Evolutionary conservation across 169 alveolate species (phyloP).

Genomic region (Perkinsus olseni): DNA sequence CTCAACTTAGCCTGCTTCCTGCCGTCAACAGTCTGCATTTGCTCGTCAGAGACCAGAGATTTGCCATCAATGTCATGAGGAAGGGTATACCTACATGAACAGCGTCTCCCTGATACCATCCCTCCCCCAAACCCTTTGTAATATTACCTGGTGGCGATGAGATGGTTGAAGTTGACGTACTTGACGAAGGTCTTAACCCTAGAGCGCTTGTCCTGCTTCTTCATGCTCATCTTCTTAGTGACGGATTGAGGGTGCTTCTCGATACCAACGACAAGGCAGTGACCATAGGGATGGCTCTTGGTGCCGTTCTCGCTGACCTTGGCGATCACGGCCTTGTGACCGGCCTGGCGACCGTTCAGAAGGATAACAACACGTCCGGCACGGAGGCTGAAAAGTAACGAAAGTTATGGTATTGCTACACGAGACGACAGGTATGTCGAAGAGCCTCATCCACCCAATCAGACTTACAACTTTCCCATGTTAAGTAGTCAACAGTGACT

Average conservation of each 20-base stretch:
- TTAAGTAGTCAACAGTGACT: not conserved
- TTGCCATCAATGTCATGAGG: not conserved
- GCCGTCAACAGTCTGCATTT: not conserved
- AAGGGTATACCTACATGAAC: not conserved
- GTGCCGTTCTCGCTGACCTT: constrained; percentile 82
- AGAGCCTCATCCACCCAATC: not conserved
- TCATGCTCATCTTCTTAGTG: constrained; percentile 75
- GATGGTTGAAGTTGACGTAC: constrained; percentile 84
- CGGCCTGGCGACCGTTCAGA: constrained; percentile 92
- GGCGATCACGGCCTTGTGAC: constrained; percentile 89
- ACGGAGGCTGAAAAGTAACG: constrained; percentile 41
- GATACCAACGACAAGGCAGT: constrained; percentile 87
- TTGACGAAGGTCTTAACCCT: constrained; percentile 83
- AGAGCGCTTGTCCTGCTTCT: constrained; percentile 76
- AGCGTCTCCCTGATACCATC: too few species aligned
- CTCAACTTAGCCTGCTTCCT: not conserved
- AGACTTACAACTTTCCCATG: not conserved
- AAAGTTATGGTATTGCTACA: not conserved
- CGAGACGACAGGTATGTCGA: too few species aligned
- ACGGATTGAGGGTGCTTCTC: constrained; percentile 84
- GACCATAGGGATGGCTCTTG: constrained; percentile 83
- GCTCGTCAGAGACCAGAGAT: not conserved
- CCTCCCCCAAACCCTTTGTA: too few species aligned
- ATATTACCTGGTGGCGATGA: constrained; percentile 89
- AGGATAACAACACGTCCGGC: constrained; percentile 92